Base-by-base conservation (phyloP, 1,284 basidiomycete genomes). In the Afroboletus lepidellus region DNA sequence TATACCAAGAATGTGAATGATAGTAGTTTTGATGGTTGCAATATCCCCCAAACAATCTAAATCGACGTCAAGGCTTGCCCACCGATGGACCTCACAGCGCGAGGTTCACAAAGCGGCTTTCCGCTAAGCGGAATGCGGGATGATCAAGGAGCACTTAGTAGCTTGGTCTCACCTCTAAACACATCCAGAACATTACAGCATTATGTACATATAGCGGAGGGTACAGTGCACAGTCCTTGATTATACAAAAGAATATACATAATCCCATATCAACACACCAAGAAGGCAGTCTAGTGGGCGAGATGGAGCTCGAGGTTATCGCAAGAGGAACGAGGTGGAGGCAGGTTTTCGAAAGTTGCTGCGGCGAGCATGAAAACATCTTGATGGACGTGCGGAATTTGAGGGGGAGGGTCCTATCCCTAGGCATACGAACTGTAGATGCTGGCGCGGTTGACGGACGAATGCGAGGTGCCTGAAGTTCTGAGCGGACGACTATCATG, bases 181-280 rank as follows among this genome's bases (percentile, higher is more conserved):
- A 42, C 30, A 41, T 49, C 37, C 39, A 46, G 27, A 47, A 49
- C 27, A 29, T 39, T 45, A 46, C 53, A 59, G 62, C 57, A 63
- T 62, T 64, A 59, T 50, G 53, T 63, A 67, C 58, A 60, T 61
- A 55, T 56, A 57, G 33, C 25, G 9, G 20, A 23, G 50, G n/a
- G 51, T 38, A 55, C 57, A 57, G 23, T 48, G 52, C 41, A 43
- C 20, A 47, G 61, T 53, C 38, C 54, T 42, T 29, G 41, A 12
- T 52, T 67, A 65, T 64, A 62, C 63, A 65, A 69, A 62, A 64
- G 63, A 67, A 69, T 67, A 56, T 67, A 65, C 63, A 65, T 63
- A 54, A 62, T 62, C 21, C 61, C 60, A 61, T 60, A 65, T 65
- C 58, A 66, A 62, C 53, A 66, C 54, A 64, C 43, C 13, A 37